A percentile compares a stretch with the other conserved stretches of the same genome.
phyloP scores from a whole-genome alignment of 2,329 filamentous ascomycete genomes.

The Xylariaceae sp. region DNA sequence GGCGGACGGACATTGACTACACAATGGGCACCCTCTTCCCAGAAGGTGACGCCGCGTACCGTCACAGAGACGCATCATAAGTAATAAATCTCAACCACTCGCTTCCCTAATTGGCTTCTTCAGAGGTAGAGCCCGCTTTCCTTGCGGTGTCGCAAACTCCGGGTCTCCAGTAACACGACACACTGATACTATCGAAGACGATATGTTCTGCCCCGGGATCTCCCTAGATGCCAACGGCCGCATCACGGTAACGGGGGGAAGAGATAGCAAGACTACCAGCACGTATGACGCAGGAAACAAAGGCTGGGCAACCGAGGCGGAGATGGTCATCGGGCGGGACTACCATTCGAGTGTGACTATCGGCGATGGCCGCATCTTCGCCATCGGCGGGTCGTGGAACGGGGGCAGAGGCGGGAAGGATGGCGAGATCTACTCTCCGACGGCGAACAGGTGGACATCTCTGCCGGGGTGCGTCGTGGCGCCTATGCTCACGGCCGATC shows the following conservation, averaged over 20 bases:
- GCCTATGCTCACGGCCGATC: constrained; percentile 49
- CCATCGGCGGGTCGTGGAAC: constrained; percentile 55
- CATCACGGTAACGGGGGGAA: constrained; percentile 52
- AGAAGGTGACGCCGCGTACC: constrained; percentile 30
- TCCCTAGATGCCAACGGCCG: constrained; percentile 45
- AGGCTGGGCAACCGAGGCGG: constrained; percentile 37
- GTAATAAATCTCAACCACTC: not conserved
- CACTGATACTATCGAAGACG: constrained; percentile 31
- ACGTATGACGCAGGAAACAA: constrained; percentile 41
- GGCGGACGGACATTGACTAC: constrained; percentile 23
- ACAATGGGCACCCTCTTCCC: constrained; percentile 21
- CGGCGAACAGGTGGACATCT: constrained; percentile 43
- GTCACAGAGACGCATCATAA: constrained; percentile 38
- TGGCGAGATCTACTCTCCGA: constrained; percentile 51
- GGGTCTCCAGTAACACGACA: not conserved
- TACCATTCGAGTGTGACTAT: constrained; percentile 50
- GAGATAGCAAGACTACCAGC: constrained; percentile 45
- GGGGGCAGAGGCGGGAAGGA: constrained; percentile 49
- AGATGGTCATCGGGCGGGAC: constrained; percentile 46
- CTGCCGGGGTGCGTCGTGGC: constrained; percentile 41
- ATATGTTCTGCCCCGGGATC: constrained; percentile 57
- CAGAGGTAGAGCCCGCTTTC: not conserved
- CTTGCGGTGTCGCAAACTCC: not conserved
- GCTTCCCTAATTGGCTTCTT: not conserved
- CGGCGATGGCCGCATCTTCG: constrained; percentile 53